Conservation (phyloP, 306 rosid genomes). For the Pueraria montana region DNA sequence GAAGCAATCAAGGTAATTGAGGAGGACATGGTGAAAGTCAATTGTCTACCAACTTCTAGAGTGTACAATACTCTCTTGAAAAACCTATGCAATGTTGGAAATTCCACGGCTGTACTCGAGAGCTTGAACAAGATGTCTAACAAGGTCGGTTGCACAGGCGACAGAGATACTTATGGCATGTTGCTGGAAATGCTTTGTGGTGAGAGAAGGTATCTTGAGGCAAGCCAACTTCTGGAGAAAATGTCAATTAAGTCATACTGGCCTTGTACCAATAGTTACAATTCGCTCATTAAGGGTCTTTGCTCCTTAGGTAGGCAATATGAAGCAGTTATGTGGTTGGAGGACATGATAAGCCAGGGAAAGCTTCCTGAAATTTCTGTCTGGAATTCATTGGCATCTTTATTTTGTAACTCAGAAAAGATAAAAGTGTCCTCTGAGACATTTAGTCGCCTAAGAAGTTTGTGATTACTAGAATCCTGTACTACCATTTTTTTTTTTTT, state of each 20-base stretch:
- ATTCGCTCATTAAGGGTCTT: conserved; percentile 60
- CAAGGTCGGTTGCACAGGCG: conserved; percentile 47
- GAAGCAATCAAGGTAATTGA: conserved; percentile 63
- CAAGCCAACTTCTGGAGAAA: conserved; percentile 60
- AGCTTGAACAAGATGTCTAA: conserved; percentile 62
- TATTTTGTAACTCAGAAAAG: conserved; percentile 48
- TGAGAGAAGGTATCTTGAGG: conserved; percentile 56
- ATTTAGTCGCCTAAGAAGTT: conserved; percentile 46
- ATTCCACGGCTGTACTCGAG: conserved; percentile 40
- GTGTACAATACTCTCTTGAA: conserved; percentile 53
- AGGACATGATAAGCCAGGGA: conserved; percentile 70
- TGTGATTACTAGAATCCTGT: conserved; percentile 43
- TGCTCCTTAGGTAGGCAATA: conserved; percentile 59
- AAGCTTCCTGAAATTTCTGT: conserved; percentile 57
- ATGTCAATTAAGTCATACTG: conserved; percentile 65
- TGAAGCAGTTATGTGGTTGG: conserved; percentile 69
- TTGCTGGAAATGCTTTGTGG: conserved; percentile 58
- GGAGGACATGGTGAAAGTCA: conserved; percentile 57
- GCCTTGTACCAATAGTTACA: conserved; percentile 58
- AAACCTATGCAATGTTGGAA: conserved; percentile 48
- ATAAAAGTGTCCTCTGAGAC: conserved; percentile 38
- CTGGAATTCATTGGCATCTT: conserved; percentile 54
- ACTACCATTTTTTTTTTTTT: background rate
- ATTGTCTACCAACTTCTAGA: conserved; percentile 55
- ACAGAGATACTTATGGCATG: conserved; percentile 53